Conservation (phyloP, 768 basidiomycete genomes). For the Suillus ampliporus region DNA sequence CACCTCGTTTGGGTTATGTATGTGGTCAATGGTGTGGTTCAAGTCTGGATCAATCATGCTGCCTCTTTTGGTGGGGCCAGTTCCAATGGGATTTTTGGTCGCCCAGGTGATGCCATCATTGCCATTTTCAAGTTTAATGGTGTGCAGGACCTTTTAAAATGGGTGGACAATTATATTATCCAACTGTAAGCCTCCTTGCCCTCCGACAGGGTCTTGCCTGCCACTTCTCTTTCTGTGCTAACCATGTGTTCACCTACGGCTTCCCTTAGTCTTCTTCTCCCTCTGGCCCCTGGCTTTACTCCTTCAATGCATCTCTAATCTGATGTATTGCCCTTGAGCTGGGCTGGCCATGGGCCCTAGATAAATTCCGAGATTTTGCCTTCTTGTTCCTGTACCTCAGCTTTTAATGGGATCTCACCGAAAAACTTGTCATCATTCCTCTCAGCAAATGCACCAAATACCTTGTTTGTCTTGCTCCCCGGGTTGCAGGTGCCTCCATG, state of each 20-base stretch:
- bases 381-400: constrained; percentile 42
- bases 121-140: constrained; percentile 21
- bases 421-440: constrained; percentile 38
- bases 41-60: constrained; percentile 17
- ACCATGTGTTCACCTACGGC: no score
- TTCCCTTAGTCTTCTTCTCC: not conserved
- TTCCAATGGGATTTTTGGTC: constrained; percentile 37
- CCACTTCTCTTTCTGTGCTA: no score
- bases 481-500: constrained; percentile 15
- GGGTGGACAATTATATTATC: constrained; percentile 45
- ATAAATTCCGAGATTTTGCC: constrained; percentile 26
- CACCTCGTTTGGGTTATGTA: constrained; percentile 5
- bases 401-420: constrained; percentile 40
- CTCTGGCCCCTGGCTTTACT: constrained; percentile 11
- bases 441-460: constrained; percentile 36
- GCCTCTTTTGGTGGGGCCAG: constrained; percentile 32
- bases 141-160: constrained; percentile 34
- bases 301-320: constrained; percentile 29
- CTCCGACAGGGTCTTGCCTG: no score
- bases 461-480: constrained; percentile 27
- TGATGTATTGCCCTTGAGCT: constrained; percentile 27
- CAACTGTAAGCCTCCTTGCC: constrained; percentile 24
- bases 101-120: constrained; percentile 37
- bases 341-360: constrained; percentile 43
- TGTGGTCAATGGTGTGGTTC: not conserved